These are phyloP conservation scores for Suillus placidus DNA, from an alignment of 768 basidiomycete genomes.

Conservation along the genomic window DNA sequence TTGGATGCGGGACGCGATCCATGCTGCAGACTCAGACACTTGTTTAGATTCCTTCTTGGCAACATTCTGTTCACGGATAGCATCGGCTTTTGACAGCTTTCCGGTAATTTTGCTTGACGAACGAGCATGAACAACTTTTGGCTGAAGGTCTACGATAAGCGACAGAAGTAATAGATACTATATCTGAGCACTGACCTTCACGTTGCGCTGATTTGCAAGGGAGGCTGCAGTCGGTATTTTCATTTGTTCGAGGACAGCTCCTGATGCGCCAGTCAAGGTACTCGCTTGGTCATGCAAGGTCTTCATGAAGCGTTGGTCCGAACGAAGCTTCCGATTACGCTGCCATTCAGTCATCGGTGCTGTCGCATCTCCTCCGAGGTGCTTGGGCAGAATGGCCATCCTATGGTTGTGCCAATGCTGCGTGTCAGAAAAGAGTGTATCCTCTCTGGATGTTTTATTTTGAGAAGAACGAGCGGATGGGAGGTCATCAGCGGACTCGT, in stretches of 20 bases:
- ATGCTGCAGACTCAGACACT: constrained; percentile 42
- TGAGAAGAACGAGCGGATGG: background rate
- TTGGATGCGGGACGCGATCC: constrained; percentile 57
- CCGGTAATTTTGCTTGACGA: constrained; percentile 31
- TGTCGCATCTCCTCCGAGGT: constrained; percentile 50
- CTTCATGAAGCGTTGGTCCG: constrained; percentile 62
- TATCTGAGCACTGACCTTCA: constrained; percentile 17
- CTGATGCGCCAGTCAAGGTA: constrained; percentile 65
- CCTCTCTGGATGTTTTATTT: constrained; percentile 36
- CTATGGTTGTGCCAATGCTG: constrained; percentile 62
- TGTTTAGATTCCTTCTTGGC: constrained; percentile 47
- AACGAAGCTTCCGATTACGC: constrained; percentile 39
- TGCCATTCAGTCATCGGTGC: constrained; percentile 38
- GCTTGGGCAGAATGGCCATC: constrained; percentile 52
- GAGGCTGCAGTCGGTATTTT: constrained; percentile 50
- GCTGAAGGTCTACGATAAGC: constrained; percentile 4
- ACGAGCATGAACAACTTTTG: constrained; percentile 21
- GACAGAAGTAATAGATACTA: background rate
- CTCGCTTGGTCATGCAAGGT: constrained; percentile 59
- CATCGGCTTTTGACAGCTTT: constrained; percentile 39
- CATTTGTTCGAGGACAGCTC: constrained; percentile 52
- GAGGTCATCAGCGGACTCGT: constrained; percentile 18
- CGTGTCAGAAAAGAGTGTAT: constrained; percentile 50
- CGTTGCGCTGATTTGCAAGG: constrained; percentile 7
- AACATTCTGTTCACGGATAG: constrained; percentile 47